A percentile compares a stretch with the other conserved stretches of the same genome.
These are phyloP conservation scores for Cyclospora cayetanensis DNA, from an alignment of 169 alveolate genomes.

Conservation along the genomic window DNA sequence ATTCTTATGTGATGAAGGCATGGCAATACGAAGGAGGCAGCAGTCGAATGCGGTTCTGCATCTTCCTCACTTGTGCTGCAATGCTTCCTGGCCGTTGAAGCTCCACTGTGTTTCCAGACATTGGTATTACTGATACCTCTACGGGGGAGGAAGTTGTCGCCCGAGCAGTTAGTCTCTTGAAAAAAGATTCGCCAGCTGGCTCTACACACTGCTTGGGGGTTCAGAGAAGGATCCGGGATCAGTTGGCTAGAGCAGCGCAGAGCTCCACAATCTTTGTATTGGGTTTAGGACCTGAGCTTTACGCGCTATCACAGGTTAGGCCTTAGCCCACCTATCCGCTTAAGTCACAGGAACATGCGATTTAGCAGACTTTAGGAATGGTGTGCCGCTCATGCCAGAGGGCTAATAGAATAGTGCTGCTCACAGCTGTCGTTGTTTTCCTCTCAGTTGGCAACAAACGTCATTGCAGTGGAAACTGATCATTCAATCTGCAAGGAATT, in stretches of 20 bases:
- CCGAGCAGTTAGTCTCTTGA: neutral
- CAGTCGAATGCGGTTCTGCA: no score
- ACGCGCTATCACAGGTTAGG: neutral
- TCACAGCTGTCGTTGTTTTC: neutral
- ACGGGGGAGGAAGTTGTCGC: neutral
- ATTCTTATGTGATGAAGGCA: no score
- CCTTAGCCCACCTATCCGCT: neutral
- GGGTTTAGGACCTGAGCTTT: neutral
- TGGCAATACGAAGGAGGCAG: no score
- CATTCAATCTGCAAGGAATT: neutral
- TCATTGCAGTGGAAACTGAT: conserved; percentile 22
- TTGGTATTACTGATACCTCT: neutral
- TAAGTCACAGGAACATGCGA: neutral
- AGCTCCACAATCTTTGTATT: conserved; percentile 7
- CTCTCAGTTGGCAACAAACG: conserved; percentile 36
- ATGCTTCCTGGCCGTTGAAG: neutral
- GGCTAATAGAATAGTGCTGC: neutral
- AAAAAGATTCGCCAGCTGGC: neutral
- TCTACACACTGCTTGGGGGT: no score
- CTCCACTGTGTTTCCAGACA: neutral
- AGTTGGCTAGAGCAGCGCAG: neutral
- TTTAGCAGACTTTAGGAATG: neutral
- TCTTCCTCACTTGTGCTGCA: neutral
- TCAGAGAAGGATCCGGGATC: neutral
- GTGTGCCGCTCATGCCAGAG: no score